Conservation (phyloP, 305 asterid species). For the Solanum aculeatissimum region DNA sequence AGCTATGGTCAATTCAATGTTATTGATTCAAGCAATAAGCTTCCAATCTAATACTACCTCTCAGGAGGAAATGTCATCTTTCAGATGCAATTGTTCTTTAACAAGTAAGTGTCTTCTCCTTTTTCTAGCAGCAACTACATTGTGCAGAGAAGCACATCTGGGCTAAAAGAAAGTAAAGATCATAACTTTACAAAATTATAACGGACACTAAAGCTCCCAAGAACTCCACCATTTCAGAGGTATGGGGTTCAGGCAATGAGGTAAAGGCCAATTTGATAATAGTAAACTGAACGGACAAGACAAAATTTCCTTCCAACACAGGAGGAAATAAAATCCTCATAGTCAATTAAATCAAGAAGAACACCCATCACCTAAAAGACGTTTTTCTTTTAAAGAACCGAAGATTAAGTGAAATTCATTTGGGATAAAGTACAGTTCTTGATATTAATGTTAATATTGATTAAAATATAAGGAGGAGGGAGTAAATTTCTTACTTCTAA, state of each 20-base stretch:
- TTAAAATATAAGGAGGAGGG: neutral
- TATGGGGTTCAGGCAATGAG: neutral
- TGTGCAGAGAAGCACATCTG: neutral
- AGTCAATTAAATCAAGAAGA: no score
- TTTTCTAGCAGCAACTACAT: neutral
- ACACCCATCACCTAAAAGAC: no score
- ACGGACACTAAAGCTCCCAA: neutral
- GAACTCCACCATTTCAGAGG: neutral
- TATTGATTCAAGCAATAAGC: neutral
- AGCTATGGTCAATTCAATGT: neutral
- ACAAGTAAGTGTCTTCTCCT: neutral
- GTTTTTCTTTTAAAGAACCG: no score
- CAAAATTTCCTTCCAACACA: no score
- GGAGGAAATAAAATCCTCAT: no score
- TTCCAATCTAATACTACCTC: neutral
- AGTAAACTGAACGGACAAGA: no score
- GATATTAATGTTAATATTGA: neutral
- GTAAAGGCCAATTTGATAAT: neutral
- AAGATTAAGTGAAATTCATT: neutral
- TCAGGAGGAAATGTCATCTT: neutral
- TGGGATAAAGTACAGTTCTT: neutral
- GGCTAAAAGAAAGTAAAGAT: neutral
- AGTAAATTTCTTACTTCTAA: slow-evolving; percentile 24
- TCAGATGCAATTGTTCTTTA: neutral
- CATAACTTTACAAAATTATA: neutral